Conservation (phyloP, 768 basidiomycete species). For the Mycena alexandri region DNA sequence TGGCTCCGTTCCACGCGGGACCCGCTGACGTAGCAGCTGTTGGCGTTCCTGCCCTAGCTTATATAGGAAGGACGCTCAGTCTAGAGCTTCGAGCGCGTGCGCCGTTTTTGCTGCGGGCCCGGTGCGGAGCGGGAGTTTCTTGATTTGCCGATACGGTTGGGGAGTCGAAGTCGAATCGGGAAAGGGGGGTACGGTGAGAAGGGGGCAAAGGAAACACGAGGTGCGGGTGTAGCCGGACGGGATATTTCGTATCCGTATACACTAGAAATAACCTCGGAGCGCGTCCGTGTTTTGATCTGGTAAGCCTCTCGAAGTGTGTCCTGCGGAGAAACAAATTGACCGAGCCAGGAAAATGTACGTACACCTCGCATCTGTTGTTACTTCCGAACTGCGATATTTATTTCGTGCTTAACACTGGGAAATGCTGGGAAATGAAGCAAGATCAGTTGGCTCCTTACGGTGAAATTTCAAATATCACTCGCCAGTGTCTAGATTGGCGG, state of each 20-base stretch:
- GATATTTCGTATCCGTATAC: background rate
- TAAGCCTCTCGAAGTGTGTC: no score
- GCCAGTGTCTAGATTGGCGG: no score
- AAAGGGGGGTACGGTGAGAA: background rate
- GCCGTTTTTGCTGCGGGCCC: constrained; percentile 19
- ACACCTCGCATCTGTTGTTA: no score
- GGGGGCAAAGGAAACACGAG: background rate
- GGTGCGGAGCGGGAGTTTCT: constrained; percentile 1
- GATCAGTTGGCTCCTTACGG: no score
- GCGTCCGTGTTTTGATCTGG: no score
- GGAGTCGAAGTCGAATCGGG: constrained; percentile 5
- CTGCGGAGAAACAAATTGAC: no score
- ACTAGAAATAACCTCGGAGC: no score
- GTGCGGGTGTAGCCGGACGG: background rate
- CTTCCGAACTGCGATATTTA: no score
- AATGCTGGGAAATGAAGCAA: no score
- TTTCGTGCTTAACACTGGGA: no score
- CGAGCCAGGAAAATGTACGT: no score
- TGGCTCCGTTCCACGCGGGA: constrained; percentile 3
- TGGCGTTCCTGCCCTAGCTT: constrained; percentile 22
- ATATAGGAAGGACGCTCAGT: background rate
- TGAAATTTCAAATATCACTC: no score
- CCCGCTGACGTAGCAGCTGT: constrained; percentile 7
- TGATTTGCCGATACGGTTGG: background rate
- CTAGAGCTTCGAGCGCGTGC: background rate